Evolutionary conservation across 192 early-diverging fungal species (phyloP).

Genomic region (Funneliformis geosporum): DNA sequence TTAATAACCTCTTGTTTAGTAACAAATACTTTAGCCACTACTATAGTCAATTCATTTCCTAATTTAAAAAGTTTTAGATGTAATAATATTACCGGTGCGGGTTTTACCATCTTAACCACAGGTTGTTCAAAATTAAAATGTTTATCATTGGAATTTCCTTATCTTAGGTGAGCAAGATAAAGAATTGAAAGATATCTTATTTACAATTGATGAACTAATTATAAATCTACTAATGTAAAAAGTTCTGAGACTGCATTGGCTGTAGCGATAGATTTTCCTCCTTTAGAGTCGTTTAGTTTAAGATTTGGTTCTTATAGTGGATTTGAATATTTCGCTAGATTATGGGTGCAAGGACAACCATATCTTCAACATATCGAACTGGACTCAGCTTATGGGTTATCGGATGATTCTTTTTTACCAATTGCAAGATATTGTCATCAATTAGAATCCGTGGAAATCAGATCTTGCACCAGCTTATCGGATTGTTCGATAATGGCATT

Average conservation of each 20-base stretch:
- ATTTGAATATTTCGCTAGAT: neutral
- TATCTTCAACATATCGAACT: slow-evolving; percentile 8
- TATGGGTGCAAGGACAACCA: slow-evolving; percentile 1
- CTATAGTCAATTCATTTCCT: neutral
- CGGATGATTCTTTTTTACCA: slow-evolving; percentile 12
- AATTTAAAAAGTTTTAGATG: slow-evolving; percentile 4
- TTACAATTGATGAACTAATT: no score
- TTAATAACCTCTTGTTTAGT: neutral
- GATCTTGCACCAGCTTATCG: neutral
- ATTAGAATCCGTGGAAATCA: slow-evolving; percentile 2
- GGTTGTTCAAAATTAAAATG: slow-evolving; percentile 13
- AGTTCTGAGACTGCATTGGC: neutral
- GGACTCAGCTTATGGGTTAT: neutral
- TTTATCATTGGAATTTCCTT: slow-evolving; percentile 18
- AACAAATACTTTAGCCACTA: slow-evolving; percentile 1
- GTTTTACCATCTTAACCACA: neutral
- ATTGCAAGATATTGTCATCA: slow-evolving; percentile 8
- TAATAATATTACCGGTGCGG: neutral
- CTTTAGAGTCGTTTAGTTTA: slow-evolving; percentile 20
- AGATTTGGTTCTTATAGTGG: slow-evolving; percentile 8
- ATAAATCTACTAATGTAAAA: no score
- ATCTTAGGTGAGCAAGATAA: neutral
- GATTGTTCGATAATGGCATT: neutral
- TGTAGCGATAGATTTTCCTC: slow-evolving; percentile 1
- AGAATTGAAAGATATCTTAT: no score